These are phyloP conservation scores for Trichaptum fuscoviolaceum DNA, from an alignment of 768 basidiomycete species.

Conservation along the genomic window DNA sequence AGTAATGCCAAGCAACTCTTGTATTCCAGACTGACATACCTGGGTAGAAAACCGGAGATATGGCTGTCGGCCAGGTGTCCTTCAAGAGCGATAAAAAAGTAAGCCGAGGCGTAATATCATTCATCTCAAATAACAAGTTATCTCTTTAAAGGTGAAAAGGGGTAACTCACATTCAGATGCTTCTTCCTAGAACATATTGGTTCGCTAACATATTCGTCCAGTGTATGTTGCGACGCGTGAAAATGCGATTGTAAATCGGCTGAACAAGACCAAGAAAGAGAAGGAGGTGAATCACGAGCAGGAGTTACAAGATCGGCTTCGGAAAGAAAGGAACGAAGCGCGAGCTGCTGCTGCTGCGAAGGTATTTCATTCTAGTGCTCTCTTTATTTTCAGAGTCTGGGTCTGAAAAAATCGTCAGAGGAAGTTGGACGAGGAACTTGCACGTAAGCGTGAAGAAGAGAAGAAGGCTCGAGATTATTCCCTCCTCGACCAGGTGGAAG, in stretches of 20 bases:
- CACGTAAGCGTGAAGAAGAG: slow-evolving; percentile 73
- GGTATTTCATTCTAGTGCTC: too few species aligned
- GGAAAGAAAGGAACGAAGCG: slow-evolving; percentile 62
- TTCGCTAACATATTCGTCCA: slow-evolving; percentile 21
- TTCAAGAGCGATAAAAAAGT: slow-evolving; percentile 91
- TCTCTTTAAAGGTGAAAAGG: slow-evolving; percentile 62
- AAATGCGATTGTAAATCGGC: slow-evolving; percentile 84
- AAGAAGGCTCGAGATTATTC: slow-evolving; percentile 85
- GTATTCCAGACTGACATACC: not conserved
- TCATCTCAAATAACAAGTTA: slow-evolving; percentile 1
- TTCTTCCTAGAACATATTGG: not conserved
- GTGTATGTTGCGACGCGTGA: slow-evolving; percentile 79
- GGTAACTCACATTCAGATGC: slow-evolving; percentile 32
- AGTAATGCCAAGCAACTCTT: not conserved
- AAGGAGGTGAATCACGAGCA: slow-evolving; percentile 86
- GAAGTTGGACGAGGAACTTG: slow-evolving; percentile 56
- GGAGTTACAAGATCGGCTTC: slow-evolving; percentile 77
- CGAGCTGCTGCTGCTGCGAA: slow-evolving; percentile 59
- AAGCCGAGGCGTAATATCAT: slow-evolving; percentile 15
- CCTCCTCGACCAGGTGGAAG: slow-evolving; percentile 40
- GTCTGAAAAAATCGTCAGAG: not conserved
- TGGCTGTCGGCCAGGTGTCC: slow-evolving; percentile 94
- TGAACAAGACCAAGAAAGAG: slow-evolving; percentile 91
- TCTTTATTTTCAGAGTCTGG: not conserved
- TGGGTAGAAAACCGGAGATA: slow-evolving; percentile 89